These are phyloP conservation scores for Lasiodiplodia sp. DNA, from an alignment of 2,329 filamentous ascomycete genomes.

Conservation along the genomic window DNA sequence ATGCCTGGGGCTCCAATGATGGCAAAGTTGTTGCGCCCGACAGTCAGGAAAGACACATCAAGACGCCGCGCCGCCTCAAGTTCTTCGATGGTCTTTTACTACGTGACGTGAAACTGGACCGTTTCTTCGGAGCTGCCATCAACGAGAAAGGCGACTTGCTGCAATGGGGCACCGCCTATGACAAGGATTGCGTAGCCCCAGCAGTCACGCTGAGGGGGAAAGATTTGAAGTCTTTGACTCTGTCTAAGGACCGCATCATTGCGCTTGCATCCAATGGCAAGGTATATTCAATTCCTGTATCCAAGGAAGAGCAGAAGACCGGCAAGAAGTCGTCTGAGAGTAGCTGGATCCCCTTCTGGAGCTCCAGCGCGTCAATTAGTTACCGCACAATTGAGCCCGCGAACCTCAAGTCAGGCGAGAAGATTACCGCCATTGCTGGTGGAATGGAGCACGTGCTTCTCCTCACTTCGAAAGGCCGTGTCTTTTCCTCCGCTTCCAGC, in stretches of 20 bases:
- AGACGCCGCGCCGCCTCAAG: slow-evolving; percentile 76
- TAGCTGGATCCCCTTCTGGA: slow-evolving; percentile 80
- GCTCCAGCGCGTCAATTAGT: slow-evolving; percentile 63
- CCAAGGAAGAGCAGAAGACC: slow-evolving; percentile 71
- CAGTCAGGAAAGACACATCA: slow-evolving; percentile 78
- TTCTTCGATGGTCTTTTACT: slow-evolving; percentile 87
- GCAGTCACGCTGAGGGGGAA: slow-evolving; percentile 80
- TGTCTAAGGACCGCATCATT: slow-evolving; percentile 85
- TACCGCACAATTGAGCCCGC: slow-evolving; percentile 76
- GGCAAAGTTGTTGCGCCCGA: slow-evolving; percentile 86
- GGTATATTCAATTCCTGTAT: slow-evolving; percentile 85
- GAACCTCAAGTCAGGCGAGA: slow-evolving; percentile 72
- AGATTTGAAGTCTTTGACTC: slow-evolving; percentile 75
- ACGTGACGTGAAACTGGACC: slow-evolving; percentile 85
- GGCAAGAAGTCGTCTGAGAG: slow-evolving; percentile 70
- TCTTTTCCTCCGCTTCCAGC: slow-evolving; percentile 88
- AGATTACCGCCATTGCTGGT: slow-evolving; percentile 74
- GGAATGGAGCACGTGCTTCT: slow-evolving; percentile 88
- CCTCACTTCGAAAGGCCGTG: slow-evolving; percentile 81
- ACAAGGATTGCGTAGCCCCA: slow-evolving; percentile 68
- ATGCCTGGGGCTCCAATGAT: slow-evolving; percentile 89
- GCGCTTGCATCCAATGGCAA: slow-evolving; percentile 76
- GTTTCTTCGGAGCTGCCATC: slow-evolving; percentile 83
- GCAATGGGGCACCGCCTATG: slow-evolving; percentile 88
- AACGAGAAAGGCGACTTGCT: slow-evolving; percentile 86